Base-by-base conservation (phyloP, 257 asterid species). In the Nicotiana attenuata region DNA sequence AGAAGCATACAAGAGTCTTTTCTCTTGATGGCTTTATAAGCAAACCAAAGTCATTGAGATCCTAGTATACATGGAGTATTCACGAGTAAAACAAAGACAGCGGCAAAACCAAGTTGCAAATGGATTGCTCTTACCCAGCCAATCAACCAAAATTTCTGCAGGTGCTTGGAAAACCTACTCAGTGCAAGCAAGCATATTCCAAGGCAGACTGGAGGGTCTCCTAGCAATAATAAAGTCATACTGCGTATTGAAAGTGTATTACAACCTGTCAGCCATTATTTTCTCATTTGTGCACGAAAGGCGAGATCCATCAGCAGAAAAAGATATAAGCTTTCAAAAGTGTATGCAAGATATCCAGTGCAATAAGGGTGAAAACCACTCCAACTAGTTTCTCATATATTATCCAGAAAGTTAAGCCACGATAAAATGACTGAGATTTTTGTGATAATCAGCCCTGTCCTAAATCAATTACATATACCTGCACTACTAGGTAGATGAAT, bases 201-300 rank as follows among this genome's bases (percentile, higher is more conserved):
- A 38, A 68, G 10, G 55, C 10, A 9, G 77, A 35, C 60, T 6
- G 22, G 59, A 45, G 56, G 33, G n/a, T 68, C 56, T 38, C 41
- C 57, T 35, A 38, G 38, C 53, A 67, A 67, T 50, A 67, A 68
- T 68, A 68, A 10, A 10, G 59, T 71, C 78, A 22, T 22, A 71
- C 78, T 71, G 60, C 14, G 11, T 41, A 11, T 57, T 20, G 20
- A 22, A 71, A 45, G 78, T 71, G 22, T 71, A 45, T 45, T 45
- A 71, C 38, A 47, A 53, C 38, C 61, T 47, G 24, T 56, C 38
- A 45, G 60, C 15, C 38, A 71, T 33, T 71, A 47, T 22, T 47
- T 22, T 31, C 59, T 69, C 78, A 56, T 69, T 56, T 69, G 59
- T 41, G 59, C 78, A 73, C 50, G 61, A 73, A 73, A 73, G 38